Evolutionary conservation across 495 filamentous ascomycete species (phyloP).

Genomic region (Penicillium daleae): DNA sequence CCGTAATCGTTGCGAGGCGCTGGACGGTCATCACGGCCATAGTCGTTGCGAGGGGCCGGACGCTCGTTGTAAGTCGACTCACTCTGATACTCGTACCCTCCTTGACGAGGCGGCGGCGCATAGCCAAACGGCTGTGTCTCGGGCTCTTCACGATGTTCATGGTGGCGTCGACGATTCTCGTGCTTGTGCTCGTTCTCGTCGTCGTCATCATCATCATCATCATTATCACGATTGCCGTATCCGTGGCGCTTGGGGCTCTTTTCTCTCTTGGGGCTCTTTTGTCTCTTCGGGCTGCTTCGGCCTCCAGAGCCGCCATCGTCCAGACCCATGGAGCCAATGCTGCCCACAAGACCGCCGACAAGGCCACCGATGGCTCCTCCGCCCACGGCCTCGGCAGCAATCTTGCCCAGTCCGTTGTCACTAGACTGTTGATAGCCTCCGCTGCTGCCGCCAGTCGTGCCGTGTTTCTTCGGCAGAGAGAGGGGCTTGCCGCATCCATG

Average conservation of each 20-base stretch:
- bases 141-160: constrained; percentile 42
- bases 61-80: constrained; percentile 12
- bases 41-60: constrained; percentile 6
- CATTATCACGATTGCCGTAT: neutral
- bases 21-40: constrained; percentile 5
- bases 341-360: constrained; percentile 54
- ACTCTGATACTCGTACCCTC: constrained; percentile 20
- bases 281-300: constrained; percentile 13
- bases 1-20: constrained; percentile 14
- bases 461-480: constrained; percentile 50
- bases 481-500: constrained; percentile 83
- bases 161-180: constrained; percentile 33
- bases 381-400: constrained; percentile 49
- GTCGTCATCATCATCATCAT: neutral
- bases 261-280: constrained; percentile 5
- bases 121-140: constrained; percentile 36
- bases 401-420: constrained; percentile 39
- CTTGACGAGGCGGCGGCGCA: constrained; percentile 1
- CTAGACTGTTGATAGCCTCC: constrained; percentile 25
- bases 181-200: constrained; percentile 2
- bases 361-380: constrained; percentile 55
- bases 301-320: constrained; percentile 32
- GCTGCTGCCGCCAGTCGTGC: constrained; percentile 27
- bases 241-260: constrained; percentile 9
- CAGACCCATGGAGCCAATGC: constrained; percentile 51